Base-by-base conservation (phyloP, 1,284 basidiomycete species). In the Mycena sp. region DNA sequence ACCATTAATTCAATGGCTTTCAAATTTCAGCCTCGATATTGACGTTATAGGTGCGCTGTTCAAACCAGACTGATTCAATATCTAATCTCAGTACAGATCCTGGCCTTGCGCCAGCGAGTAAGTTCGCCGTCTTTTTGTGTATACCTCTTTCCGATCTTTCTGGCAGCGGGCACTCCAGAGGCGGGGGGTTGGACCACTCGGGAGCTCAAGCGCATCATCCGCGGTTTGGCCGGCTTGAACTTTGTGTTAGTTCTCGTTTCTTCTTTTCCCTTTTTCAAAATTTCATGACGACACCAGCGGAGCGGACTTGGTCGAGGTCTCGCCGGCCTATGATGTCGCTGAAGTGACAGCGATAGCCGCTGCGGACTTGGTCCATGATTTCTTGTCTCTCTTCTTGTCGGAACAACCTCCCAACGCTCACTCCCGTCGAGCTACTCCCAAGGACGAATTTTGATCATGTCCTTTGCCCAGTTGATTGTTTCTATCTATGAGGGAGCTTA, bases 141-240 rank as follows among this genome's bases (percentile, higher is more conserved):
- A 17, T 9, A 49, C 23, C 25, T 12, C 11, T 37, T 19, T 44
- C 55, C 4, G 25, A 25, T 45, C 28, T 28, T 6, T 38, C 35
- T 59, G 29, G n/a, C 65, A 90, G 90, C 91, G 64, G 92, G 93
- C n/a, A 94, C 93, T 3, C 92, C 92, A 7, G 92, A 94, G 76
- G 85, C 88, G 17, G 93, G 92, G n/a, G 91, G 91, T 14, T 93
- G 90, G 90, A 92, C 91, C 5, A 89, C 85, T n/a, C 84, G 92
- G 50, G 91, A 94, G 75, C 81, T 92, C 41, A 92, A 93, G 69
- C 86, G 90, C 37, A 92, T 93, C 64, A 80, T 93, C 54, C 86
- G 92, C 58, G 92, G 92, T 23, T 81, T 94, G 11, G 85, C 86
- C 3, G 92, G 91, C 5, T 76, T 94, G 35, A 92, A 93, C 71